These are phyloP conservation scores for Craterostigma plantagineum DNA, from an alignment of 257 asterid species.

Conservation along the genomic window DNA sequence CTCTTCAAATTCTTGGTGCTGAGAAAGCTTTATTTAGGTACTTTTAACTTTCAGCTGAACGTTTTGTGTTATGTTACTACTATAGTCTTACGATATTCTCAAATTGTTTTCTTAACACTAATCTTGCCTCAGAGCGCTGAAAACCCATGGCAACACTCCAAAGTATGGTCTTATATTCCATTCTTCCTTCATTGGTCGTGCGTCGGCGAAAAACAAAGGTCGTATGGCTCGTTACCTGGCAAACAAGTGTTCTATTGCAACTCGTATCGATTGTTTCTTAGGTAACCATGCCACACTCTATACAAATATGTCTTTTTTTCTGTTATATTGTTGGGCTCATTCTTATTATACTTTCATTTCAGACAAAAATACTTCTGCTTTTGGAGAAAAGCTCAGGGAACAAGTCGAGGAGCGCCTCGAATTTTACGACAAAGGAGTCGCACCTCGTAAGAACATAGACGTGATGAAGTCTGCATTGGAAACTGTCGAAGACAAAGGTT, in stretches of 20 bases:
- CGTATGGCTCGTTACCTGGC: constrained; percentile 99
- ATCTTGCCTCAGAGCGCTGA: constrained; percentile 51
- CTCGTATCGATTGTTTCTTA: constrained; percentile 83
- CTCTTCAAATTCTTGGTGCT: constrained; percentile 98
- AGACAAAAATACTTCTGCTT: constrained; percentile 61
- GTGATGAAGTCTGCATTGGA: constrained; percentile 74
- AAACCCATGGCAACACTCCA: constrained; percentile 90
- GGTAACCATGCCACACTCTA: constrained; percentile 19
- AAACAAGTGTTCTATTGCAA: constrained; percentile 97
- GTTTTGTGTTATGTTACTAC: neutral
- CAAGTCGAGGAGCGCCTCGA: constrained; percentile 97
- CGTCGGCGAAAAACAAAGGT: constrained; percentile 81
- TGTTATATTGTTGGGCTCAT: neutral
- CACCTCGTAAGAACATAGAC: constrained; percentile 87
- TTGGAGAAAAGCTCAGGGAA: constrained; percentile 92
- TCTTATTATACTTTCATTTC: constrained; percentile 6
- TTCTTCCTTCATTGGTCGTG: constrained; percentile 97
- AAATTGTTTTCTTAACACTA: neutral
- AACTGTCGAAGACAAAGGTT: constrained; percentile 40
- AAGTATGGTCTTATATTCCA: constrained; percentile 95
- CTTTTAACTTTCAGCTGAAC: neutral
- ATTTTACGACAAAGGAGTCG: constrained; percentile 90
- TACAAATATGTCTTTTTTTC: neutral
- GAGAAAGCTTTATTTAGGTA: constrained; percentile 96
- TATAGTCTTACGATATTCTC: neutral